Evolutionary conservation across 192 early-diverging fungal species (phyloP), one percentile per base, ranked within the genome.

Genomic region (Irineochytrium annulatum): DNA sequence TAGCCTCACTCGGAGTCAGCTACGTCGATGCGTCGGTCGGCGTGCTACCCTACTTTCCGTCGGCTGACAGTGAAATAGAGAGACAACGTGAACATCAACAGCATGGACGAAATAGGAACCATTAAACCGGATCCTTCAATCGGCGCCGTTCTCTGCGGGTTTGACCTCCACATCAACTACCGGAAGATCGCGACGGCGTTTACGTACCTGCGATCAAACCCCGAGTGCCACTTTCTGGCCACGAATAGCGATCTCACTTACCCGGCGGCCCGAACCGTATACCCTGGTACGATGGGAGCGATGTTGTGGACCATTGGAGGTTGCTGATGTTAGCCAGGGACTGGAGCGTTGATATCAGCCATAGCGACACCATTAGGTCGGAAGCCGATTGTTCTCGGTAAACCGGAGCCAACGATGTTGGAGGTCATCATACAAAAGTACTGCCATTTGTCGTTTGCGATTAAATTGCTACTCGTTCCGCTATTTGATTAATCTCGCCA

Each of bases 171-270:
- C 64, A 78, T 99, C 64, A 94, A 93, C 64, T 99, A 95, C 72
- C 80, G 77, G 70, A 99, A 97, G 76, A 78, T 91, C 37, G 88
- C 93, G 35, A 92, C 89, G 69, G 96, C 96, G 0, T 91, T 87
- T 69, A 85, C 86, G 11, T 92, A 95, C 65, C 76, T 99, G 31
- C 71, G 71, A 31, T 74, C 83, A 48, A 81, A 92, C 65, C 73
- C 76, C 13, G 76, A 83, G 5, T 84, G 84, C 45, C 75, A 89
- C 53, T 99, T 97, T 73, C 76, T 99, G 45, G 81, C 93, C 11
- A 99, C 96, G 48, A 99, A 99, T 62, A 86, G 79, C 60, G 96
- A 99, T 65, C 71, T 84, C 31, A 95, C 93, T 4, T 94, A 88
- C 69, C 96, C 96, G 14, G 77, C 87, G 24, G 86, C 79, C 44